These are phyloP conservation scores for Alnus glutinosa DNA, from an alignment of 306 rosid species.

Conservation along the genomic window DNA sequence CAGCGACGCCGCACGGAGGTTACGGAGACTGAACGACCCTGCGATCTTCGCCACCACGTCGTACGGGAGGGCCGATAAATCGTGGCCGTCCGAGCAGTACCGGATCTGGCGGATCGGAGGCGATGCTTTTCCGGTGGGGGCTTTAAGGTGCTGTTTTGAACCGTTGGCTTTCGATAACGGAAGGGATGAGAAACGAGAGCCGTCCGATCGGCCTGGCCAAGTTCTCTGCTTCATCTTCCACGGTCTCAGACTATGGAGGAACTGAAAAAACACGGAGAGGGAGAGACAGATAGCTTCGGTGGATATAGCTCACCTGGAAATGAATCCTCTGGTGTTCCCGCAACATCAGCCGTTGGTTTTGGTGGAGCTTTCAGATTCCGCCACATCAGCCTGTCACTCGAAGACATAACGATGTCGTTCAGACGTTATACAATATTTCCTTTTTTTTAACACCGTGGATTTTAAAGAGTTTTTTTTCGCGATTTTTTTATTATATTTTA, in stretches of 20 bases:
- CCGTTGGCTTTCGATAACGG: constrained; percentile 23
- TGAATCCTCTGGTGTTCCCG: neutral
- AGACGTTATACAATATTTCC: too few species aligned
- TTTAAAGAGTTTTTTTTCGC: too few species aligned
- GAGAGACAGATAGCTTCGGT: neutral
- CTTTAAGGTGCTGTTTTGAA: neutral
- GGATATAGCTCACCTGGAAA: neutral
- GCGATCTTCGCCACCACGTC: constrained; percentile 62
- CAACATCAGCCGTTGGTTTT: neutral
- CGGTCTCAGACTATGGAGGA: too few species aligned
- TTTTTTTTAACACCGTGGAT: too few species aligned
- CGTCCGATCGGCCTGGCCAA: constrained; percentile 49
- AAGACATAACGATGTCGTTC: neutral
- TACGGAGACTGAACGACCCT: constrained; percentile 55
- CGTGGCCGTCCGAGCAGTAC: constrained; percentile 13
- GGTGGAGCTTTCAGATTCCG: neutral
- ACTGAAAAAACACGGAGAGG: too few species aligned
- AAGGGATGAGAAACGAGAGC: constrained; percentile 52
- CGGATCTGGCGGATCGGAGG: constrained; percentile 24
- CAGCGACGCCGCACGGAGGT: constrained; percentile 59
- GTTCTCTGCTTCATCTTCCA: constrained; percentile 46
- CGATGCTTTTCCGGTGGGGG: neutral
- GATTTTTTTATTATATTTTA: too few species aligned
- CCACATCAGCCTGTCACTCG: neutral
- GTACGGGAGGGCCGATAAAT: constrained; percentile 70